Evolutionary conservation across 1,139 yeast genomes (phyloP), one percentile per base, ranked within the genome.

Genomic region (Diutina pseudorugosa): DNA sequence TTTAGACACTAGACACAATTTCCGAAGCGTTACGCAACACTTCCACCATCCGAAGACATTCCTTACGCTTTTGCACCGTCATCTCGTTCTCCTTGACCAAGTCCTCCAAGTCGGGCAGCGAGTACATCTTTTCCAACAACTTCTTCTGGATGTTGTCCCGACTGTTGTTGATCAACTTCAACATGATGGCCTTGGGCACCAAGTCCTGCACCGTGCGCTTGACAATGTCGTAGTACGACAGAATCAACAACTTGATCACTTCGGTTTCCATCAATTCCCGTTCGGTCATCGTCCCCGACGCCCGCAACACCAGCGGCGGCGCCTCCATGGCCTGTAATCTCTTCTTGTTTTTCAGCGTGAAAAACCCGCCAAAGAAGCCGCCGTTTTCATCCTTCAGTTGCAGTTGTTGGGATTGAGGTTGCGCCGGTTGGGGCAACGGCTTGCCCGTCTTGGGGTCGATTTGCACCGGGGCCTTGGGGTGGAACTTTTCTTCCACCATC

Each of bases 261-360:
- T 93, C 98, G 0, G 98, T 93, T 69, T 93, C 98, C 82, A 88
- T 85, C 41, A 91, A 82, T 71, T 93, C 98, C 61, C 97, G 83
- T 66, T 93, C 98, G 23, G 95, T 81, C 88, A 93, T 84, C 55
- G 87, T 83, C 47, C 98, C 98, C 23, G 95, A 83, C 6, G 98
- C 98, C 67, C 93, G 86, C 65, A 93, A 80, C 14, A 90, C 91
- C 43, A 95, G 82, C 47, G 98, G 98, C 51, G 98, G 98, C 1
- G 96, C 91, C 68, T 93, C 98, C 95, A 93, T 88, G 33, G 91
- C 85, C 50, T 94, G 97, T 63, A 91, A 77, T 69, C 95, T 83
- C 79, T 91, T 91, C 71, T 91, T 93, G 69, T 90, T 91, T 69
- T 93, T 90, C 8, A 94, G 82, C 19, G 94, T 82, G 69, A 93